phyloP scores from a whole-genome alignment of 768 basidiomycete species.

The Daedaleopsis sinensis region DNA sequence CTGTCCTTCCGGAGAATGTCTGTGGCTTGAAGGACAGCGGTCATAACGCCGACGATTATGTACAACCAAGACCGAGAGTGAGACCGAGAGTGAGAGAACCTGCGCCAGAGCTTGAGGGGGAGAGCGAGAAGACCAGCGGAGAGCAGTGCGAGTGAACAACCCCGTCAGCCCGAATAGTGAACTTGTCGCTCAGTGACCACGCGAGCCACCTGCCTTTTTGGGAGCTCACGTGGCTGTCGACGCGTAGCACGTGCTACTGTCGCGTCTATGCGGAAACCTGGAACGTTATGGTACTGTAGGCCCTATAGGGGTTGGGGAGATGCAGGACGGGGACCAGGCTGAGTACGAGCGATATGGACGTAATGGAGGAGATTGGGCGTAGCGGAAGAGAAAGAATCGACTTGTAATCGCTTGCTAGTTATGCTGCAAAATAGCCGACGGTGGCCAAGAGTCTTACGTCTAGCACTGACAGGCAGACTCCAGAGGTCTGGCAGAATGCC shows the following conservation, averaged over 20 bases:
- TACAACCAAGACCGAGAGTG: slow-evolving; percentile 19
- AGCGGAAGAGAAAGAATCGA: too few species aligned
- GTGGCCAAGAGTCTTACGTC: too few species aligned
- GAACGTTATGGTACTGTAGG: too few species aligned
- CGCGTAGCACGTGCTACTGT: slow-evolving; percentile 14
- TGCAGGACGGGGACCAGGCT: too few species aligned
- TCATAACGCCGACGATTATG: slow-evolving; percentile 21
- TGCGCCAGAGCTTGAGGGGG: slow-evolving; percentile 14
- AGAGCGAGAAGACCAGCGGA: slow-evolving; percentile 10
- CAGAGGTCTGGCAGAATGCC: not conserved
- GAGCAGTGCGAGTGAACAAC: slow-evolving; percentile 22
- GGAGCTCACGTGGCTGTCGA: slow-evolving; percentile 7
- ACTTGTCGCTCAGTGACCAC: slow-evolving; percentile 27
- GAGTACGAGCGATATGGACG: too few species aligned
- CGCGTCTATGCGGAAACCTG: slow-evolving; percentile 5
- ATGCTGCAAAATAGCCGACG: too few species aligned
- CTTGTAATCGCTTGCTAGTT: too few species aligned
- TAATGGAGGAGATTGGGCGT: too few species aligned
- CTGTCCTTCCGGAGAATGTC: slow-evolving; percentile 63
- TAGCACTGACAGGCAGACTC: too few species aligned
- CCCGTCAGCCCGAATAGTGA: slow-evolving; percentile 25
- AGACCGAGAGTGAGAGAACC: slow-evolving; percentile 15
- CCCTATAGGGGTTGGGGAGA: too few species aligned
- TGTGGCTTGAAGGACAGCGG: slow-evolving; percentile 64
- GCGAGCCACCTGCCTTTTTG: slow-evolving; percentile 23